Base-by-base conservation (phyloP, 768 basidiomycete species). In the Lentinus tigrinus region DNA sequence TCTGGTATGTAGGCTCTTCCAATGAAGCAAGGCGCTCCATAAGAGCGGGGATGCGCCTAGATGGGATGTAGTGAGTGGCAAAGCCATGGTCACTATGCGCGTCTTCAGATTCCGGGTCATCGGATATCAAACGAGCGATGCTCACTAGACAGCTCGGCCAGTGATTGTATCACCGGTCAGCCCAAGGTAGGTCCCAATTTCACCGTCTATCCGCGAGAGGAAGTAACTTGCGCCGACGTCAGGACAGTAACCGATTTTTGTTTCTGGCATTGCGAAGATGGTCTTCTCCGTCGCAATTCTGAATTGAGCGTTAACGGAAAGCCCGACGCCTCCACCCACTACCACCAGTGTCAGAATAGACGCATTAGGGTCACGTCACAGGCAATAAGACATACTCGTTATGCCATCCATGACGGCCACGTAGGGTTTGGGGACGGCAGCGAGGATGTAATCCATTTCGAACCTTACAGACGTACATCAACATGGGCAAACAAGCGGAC, bases 241-340 rank as follows among this genome's bases (percentile, higher is more conserved):
- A 27, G 96, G 95, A 62, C 76, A 85, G 69, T 91, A 93, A 43
- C 89, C 91, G 66, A 95, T 94, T 67, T 89, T 91, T 13, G 91
- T 94, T 76, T 99, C 97, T 16, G 97, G 97, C 97, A 98, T 98
- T 6, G 94, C 89, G 70, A 98, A 91, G 1, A 82, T 57, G 0
- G 95, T 97, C 26, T 89, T 90, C 71, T 96, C 94, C 3, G 96
- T 98, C 3, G 95, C 95, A 55, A 99, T 82, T 59, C 97, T 83
- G 74, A 98, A 95, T 0, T 88, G 82, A 3, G 95, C 96, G 56
- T 88, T 83, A 11, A 88, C 84, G 38, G 85, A 79, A 47, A 99
- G 84, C 38, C 97, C 97, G 21, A 90, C 92, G 48, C 97, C 97
- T 53, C 97, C 97, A 46, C 97, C 97, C 89, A 98, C 94, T 97